These are phyloP conservation scores for Plectosphaerella cucumerina DNA, from an alignment of 2,329 filamentous ascomycete genomes.

Conservation along the genomic window DNA sequence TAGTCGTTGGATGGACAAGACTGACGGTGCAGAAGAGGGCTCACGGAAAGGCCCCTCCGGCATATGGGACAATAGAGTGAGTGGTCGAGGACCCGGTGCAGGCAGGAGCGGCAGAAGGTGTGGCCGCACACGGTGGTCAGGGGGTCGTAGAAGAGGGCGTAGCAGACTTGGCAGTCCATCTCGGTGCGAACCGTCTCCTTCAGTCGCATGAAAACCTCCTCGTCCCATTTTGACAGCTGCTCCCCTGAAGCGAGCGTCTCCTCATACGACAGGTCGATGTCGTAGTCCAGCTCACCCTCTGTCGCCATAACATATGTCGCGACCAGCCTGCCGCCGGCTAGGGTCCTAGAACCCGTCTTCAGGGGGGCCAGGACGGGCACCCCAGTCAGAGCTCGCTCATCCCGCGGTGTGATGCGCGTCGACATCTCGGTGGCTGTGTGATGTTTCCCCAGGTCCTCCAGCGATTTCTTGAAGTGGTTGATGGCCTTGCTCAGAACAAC, in stretches of 20 bases:
- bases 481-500: constrained; percentile 72
- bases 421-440: constrained; percentile 30
- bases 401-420: constrained; percentile 28
- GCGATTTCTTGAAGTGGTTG: constrained; percentile 50
- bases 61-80: constrained; percentile 78
- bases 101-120: constrained; percentile 79
- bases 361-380: constrained; percentile 33
- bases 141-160: constrained; percentile 74
- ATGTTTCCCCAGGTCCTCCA: constrained; percentile 34
- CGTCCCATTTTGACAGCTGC: constrained; percentile 18
- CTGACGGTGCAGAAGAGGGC: constrained; percentile 34
- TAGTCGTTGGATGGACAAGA: constrained; percentile 55
- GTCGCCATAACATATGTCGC: constrained; percentile 65
- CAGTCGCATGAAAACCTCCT: constrained; percentile 45
- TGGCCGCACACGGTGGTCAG: constrained; percentile 84
- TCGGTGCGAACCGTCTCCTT: constrained; percentile 62
- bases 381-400: constrained; percentile 36
- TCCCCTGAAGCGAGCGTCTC: constrained; percentile 19
- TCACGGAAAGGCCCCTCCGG: constrained; percentile 57
- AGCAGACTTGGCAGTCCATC: constrained; percentile 86
- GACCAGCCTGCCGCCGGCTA: constrained; percentile 56
- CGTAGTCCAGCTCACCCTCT: constrained; percentile 53
- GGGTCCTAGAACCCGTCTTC: constrained; percentile 25
- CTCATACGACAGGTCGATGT: constrained; percentile 50
- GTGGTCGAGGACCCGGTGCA: constrained; percentile 73